Conservation (phyloP, 495 filamentous ascomycete species). For the Massariosphaeria phaeospora region DNA sequence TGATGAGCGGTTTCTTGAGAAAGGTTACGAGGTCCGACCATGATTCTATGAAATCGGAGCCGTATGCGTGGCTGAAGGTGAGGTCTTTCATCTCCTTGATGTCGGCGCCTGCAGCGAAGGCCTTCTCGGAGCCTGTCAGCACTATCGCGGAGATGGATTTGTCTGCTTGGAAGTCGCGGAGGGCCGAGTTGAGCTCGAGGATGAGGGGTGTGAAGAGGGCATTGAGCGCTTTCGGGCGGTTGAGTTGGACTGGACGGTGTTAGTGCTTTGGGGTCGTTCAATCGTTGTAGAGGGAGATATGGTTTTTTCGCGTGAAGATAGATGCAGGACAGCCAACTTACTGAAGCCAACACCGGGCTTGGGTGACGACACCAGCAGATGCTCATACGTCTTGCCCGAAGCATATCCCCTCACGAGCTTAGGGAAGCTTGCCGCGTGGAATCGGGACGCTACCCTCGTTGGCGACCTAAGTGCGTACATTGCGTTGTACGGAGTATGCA, state of each 20-base stretch:
- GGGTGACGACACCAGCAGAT: conserved; percentile 72
- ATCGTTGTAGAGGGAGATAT: neutral
- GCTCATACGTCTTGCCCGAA: conserved; percentile 59
- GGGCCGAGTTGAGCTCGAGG: conserved; percentile 77
- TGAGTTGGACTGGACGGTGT: conserved; percentile 68
- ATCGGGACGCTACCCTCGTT: conserved; percentile 26
- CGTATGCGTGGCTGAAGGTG: conserved; percentile 80
- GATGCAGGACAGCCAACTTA: conserved; percentile 42
- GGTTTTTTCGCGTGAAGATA: neutral
- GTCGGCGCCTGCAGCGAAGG: conserved; percentile 94
- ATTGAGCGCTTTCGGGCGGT: conserved; percentile 92
- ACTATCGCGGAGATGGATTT: conserved; percentile 69
- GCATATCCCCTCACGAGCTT: conserved; percentile 16
- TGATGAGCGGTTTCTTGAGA: conserved; percentile 88
- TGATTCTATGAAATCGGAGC: conserved; percentile 80
- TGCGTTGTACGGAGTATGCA: neutral
- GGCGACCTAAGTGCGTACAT: conserved; percentile 26
- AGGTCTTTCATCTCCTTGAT: conserved; percentile 97
- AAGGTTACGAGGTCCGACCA: conserved; percentile 79
- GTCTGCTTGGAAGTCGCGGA: conserved; percentile 65
- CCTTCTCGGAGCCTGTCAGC: conserved; percentile 78
- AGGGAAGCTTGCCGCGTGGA: conserved; percentile 9
- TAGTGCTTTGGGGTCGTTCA: conserved; percentile 2
- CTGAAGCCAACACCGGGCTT: conserved; percentile 85
- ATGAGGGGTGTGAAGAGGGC: conserved; percentile 86